Evolutionary conservation across 345 rosid genomes (phyloP), one percentile per base, ranked within the genome.

Genomic region (Eucalyptus viminalis): DNA sequence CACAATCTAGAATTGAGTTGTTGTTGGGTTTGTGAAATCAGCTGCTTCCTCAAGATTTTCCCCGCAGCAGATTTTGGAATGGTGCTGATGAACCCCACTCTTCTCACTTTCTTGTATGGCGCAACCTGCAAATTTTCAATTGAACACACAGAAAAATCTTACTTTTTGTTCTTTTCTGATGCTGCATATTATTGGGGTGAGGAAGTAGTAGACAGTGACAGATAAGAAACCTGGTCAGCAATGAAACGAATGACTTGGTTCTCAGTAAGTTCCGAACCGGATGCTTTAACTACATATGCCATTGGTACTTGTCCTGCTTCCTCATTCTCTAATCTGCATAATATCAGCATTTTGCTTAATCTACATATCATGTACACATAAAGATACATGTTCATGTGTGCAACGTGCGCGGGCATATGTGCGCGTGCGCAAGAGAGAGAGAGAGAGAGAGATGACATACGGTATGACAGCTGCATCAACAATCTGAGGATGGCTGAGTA

Each of bases 31-130:
- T 58, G 93, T 29, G 92, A 86, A 88, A 92, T 91, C 58, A 96
- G 91, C 80, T 96, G 87, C 89, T 93, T 96, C 91, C 95, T 94
- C 88, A 93, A 88, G 90, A 96, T 94, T 90, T 95, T 95, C 40
- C 96, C 97, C 0, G 96, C 95, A 44, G 96, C 95, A 34, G 96
- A 95, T 89, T 92, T 95, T 9, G 96, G 97, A 50, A 95, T 95
- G 45, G 89, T 90, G 88, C 86, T 65, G 86, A 94, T 91, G 88
- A 96, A 94, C 54, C 86, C 89, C 53, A 95, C 97, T 86, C 86
- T 94, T 85, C 95, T 92, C 51, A 95, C 93, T 91, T 95, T 95
- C 93, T 95, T 96, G 94, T 94, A 96, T 4, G 96, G 95, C 25
- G 96, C 95, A 87, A 95, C 96, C 96, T 95, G 91, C 54, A 87